A percentile compares a stretch with the other conserved stretches of the same genome.
phyloP scores from a whole-genome alignment of 441 rosid species.

The Syzygium syzygioides region DNA sequence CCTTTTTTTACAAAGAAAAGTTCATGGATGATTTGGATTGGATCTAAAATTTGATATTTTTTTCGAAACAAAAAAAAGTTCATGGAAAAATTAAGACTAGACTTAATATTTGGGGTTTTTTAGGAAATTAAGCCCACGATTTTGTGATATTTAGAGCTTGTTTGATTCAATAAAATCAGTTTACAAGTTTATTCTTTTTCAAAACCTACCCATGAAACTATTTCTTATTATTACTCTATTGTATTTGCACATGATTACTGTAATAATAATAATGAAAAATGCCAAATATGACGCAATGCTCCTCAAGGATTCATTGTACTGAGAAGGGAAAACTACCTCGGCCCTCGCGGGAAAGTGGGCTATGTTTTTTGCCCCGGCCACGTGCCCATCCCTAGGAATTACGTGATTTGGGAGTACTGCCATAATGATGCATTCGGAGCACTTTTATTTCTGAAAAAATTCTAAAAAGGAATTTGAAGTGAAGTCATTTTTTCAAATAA shows the following conservation, averaged over 20 bases:
- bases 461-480: too few relatives aligned
- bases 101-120: too few relatives aligned
- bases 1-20: too few relatives aligned
- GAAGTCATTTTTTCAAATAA: too few relatives aligned
- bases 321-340: not conserved
- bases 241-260: not conserved
- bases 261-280: not conserved
- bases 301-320: accelerated
- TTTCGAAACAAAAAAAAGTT: too few relatives aligned
- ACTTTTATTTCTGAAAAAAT: too few relatives aligned
- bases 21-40: too few relatives aligned
- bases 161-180: not conserved
- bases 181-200: not conserved
- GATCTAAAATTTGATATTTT: too few relatives aligned
- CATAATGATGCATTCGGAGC: too few relatives aligned
- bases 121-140: not conserved
- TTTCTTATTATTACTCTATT: not conserved
- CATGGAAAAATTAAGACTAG: too few relatives aligned
- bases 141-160: not conserved
- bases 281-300: not conserved
- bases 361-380: accelerated
- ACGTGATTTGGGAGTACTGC: accelerated
- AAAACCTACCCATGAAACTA: not conserved
- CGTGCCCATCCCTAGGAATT: accelerated
- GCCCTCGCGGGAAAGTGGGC: accelerated